phyloP scores from a whole-genome alignment of 139 green algal genomes.

The Yamagishiella unicocca region DNA sequence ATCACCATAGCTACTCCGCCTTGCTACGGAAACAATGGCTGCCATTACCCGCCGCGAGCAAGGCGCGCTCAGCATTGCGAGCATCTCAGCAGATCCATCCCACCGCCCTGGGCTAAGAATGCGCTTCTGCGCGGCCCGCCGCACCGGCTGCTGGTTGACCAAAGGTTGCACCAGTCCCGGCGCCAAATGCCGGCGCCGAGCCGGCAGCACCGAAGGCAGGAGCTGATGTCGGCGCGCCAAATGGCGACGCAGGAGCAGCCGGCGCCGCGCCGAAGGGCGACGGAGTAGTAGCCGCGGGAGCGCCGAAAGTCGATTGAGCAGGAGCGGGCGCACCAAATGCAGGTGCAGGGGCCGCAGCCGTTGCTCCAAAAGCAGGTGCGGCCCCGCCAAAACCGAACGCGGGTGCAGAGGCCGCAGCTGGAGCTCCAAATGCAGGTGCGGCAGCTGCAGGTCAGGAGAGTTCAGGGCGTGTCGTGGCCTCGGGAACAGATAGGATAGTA shows the following conservation, averaged over 20 bases:
- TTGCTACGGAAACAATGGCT: too few species aligned
- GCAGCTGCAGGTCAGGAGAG: neutral
- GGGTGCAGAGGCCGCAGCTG: slow-evolving; percentile 21
- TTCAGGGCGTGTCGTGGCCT: too few species aligned
- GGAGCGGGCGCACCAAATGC: slow-evolving; percentile 27
- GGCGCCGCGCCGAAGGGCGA: neutral
- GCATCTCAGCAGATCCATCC: too few species aligned
- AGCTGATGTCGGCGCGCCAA: slow-evolving; percentile 31
- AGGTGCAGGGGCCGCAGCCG: neutral
- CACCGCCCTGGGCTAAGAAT: neutral
- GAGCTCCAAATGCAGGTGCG: slow-evolving; percentile 32
- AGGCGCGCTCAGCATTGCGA: too few species aligned
- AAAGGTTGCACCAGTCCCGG: neutral
- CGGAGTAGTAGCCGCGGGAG: neutral
- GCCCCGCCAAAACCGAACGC: slow-evolving; percentile 45
- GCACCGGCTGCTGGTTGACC: neutral
- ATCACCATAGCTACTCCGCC: too few species aligned
- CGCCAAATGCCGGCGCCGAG: neutral
- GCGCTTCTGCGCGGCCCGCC: neutral
- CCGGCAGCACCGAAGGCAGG: slow-evolving; percentile 39
- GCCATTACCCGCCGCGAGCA: too few species aligned
- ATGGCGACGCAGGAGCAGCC: neutral
- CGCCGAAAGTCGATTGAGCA: neutral
- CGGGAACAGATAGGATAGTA: too few species aligned
- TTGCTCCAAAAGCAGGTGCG: slow-evolving; percentile 20